These are phyloP conservation scores for Naganishia randhawae DNA, from an alignment of 768 basidiomycete genomes.

Conservation along the genomic window DNA sequence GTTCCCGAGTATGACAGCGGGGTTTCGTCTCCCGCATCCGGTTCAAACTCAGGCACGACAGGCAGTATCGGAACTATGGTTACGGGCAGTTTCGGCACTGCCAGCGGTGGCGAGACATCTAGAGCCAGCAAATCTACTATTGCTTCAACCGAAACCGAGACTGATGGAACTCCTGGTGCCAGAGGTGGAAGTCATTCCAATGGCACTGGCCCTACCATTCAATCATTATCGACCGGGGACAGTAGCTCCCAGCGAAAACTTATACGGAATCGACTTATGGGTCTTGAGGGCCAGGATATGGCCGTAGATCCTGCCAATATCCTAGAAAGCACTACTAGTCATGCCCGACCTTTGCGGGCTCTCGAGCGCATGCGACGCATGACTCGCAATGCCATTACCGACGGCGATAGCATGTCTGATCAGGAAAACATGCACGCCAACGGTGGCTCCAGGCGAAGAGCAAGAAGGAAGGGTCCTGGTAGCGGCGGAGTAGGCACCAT, in stretches of 20 bases:
- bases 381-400: slow-evolving; percentile 36
- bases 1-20: slow-evolving; percentile 18
- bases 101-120: neutral
- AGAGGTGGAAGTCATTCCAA: neutral
- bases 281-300: slow-evolving; percentile 45
- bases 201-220: slow-evolving; percentile 11
- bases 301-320: slow-evolving; percentile 60
- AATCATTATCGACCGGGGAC: neutral
- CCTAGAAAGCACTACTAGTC: slow-evolving; percentile 66
- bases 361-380: slow-evolving; percentile 65
- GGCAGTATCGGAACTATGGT: neutral
- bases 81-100: neutral
- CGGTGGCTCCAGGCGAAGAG: slow-evolving; percentile 18
- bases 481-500: slow-evolving; percentile 57
- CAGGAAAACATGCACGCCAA: neutral
- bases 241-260: neutral
- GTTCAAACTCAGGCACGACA: slow-evolving; percentile 27
- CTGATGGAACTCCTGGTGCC: slow-evolving; percentile 9
- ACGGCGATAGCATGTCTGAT: slow-evolving; percentile 19
- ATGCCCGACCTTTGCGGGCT: slow-evolving; percentile 65
- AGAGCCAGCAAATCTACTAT: neutral
- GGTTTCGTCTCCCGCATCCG: slow-evolving; percentile 30
- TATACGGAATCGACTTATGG: slow-evolving; percentile 27
- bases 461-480: slow-evolving; percentile 32
- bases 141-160: neutral